Evolutionary conservation across 2,329 filamentous ascomycete genomes (phyloP), one percentile per base, ranked within the genome.

Genomic region (Fusarium robinianum): DNA sequence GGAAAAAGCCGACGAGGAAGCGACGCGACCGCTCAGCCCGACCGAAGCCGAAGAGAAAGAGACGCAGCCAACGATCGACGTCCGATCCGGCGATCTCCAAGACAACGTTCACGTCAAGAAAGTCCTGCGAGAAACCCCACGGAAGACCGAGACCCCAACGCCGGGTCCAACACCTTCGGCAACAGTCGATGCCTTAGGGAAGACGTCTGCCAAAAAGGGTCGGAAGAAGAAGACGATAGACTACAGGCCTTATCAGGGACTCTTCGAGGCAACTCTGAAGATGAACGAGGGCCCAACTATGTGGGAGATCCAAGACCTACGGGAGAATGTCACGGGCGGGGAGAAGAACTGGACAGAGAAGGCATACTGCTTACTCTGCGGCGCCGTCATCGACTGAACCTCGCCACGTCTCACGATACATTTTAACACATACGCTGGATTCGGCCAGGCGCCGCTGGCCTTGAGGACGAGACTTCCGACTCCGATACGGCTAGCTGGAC

Each of bases 301-400:
- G 15, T 70, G 81, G 36, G 74, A 79, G 51, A 73, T 82, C 36
- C 71, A 63, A 17, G 79, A 82, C 52, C 63, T 80, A 31, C 71
- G 79, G 32, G 59, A 71, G 19, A 67, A 69, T 8, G 64, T 81
- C 6, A 61, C 61, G 3, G 76, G 72, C 8, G 77, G 77, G 3
- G 72, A 74, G 21, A 79, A 76, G 62, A 67, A 64, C 8, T 83
- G 79, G 79, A 73, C 69, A 8, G 77, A 81, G 58, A 70, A 70
- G 22, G 66, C 63, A 4, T 41, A 68, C 33, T 83, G 79, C 49
- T 67, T 81, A 23, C 57, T 78, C 26, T 83, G 79, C 57, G 66
- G 66, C 15, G 57, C 66, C n/a, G 64, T 65, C 29, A 74, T 80
- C 44, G 71, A 76, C 41, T 76, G 66, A 65, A 19, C 16, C n/a